Base-by-base conservation (phyloP, 805 yeast species). In the Lachancea fermentati region DNA sequence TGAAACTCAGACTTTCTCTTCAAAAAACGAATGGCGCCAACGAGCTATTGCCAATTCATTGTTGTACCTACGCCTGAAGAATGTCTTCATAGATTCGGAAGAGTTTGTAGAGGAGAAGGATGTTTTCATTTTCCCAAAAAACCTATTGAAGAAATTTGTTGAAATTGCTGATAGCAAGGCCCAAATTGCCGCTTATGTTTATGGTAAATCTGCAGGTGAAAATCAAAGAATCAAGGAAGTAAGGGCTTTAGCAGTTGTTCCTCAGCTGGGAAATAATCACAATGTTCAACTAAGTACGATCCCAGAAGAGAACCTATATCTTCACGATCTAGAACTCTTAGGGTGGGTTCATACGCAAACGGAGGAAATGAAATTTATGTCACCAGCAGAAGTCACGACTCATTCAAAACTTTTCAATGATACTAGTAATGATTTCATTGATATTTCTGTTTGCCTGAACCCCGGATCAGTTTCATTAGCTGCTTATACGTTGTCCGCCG, bases 271-370 rank as follows among this genome's bases (percentile, higher is more conserved):
- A 2, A 79, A 75, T 45, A 66, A 73, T 19, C 78, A 75, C 44
- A 65, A 76, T 3, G 78, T 88, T 11, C 79, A 83, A 49, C 69
- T 87, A 41, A 79, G 91, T 4, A 39, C 32, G 9, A 14, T 49
- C 2, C 61, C 63, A 2, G 54, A 57, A 0, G 51, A 64, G 6
- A 41, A 47, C 17, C 63, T 65, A 15, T 66, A 65, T 34, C 51
- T 74, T 8, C 67, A 70, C n/a, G 83, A 76, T 1, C 59, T 86
- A 26, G 89, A 87, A 53, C 75, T 93, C 4, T 61, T 93, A 13
- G 98, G 98, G 1, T 85, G 96, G 95, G 74, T 93, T n/a, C 97
- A 91, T 57, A 85, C 97, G 0, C 87, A 82, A 58, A 71, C 82
- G 1, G 76, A 75, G 14, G 95, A 85, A 29, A 48, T 72, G 4